phyloP scores from a whole-genome alignment of 805 yeast species.

The Candida khao-thaluensis region DNA sequence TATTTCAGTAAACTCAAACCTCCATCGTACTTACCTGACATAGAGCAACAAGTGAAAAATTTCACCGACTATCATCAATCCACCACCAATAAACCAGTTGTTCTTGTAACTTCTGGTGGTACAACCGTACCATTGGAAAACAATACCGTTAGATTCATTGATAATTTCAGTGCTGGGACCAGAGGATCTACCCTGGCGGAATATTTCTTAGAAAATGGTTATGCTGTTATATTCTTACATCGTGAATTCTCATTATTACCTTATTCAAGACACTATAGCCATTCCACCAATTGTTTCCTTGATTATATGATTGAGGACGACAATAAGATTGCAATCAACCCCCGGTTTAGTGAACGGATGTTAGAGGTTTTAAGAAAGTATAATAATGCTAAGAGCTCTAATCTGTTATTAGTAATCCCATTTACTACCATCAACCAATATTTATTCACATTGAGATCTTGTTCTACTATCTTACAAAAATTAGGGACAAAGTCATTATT shows the following conservation, averaged over 20 bases:
- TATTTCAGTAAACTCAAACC: slow-evolving; percentile 73
- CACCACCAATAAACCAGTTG: slow-evolving; percentile 53
- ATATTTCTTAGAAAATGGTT: slow-evolving; percentile 77
- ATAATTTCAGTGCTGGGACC: slow-evolving; percentile 96
- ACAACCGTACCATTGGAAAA: slow-evolving; percentile 97
- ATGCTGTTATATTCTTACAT: slow-evolving; percentile 90
- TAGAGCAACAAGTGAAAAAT: slow-evolving; percentile 53
- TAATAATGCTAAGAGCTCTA: slow-evolving; percentile 47
- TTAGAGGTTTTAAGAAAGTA: slow-evolving; percentile 56
- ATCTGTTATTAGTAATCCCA: slow-evolving; percentile 67
- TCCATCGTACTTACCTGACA: slow-evolving; percentile 68
- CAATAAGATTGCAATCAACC: slow-evolving; percentile 60
- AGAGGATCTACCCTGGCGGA: slow-evolving; percentile 97
- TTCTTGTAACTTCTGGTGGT: slow-evolving; percentile 91
- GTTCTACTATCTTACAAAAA: slow-evolving; percentile 58
- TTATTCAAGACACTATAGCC: slow-evolving; percentile 85
- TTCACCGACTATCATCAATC: slow-evolving; percentile 59
- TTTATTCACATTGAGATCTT: slow-evolving; percentile 71
- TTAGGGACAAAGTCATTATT: slow-evolving; percentile 64
- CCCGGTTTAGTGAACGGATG: slow-evolving; percentile 62
- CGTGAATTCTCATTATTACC: slow-evolving; percentile 91
- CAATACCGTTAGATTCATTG: slow-evolving; percentile 94
- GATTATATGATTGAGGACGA: slow-evolving; percentile 70
- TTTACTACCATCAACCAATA: slow-evolving; percentile 96
- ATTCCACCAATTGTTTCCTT: slow-evolving; percentile 78